These are phyloP conservation scores for Stereocaulon alpinum DNA, from an alignment of 495 filamentous ascomycete species.

Conservation along the genomic window DNA sequence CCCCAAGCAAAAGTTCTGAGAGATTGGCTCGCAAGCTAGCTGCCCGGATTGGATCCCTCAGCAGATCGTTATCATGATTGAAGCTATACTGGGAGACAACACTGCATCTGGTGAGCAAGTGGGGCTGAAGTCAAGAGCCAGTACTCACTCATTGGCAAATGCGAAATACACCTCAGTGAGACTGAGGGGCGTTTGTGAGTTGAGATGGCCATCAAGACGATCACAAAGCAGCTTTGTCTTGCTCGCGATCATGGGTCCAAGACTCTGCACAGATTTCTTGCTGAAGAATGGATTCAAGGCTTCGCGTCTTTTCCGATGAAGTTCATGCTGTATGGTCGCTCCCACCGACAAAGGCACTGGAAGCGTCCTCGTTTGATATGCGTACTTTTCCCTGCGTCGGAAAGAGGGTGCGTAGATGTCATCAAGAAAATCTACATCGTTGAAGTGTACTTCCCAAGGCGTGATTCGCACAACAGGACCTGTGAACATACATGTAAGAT, in stretches of 20 bases:
- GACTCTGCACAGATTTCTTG: conserved; percentile 26
- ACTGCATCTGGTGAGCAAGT: conserved; percentile 26
- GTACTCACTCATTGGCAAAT: conserved; percentile 27
- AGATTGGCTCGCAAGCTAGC: conserved; percentile 29
- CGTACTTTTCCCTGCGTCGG: conserved; percentile 23
- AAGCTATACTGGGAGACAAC: conserved; percentile 33
- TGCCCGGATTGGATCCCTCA: conserved; percentile 26
- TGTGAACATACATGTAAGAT: conserved; percentile 6
- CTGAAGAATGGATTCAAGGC: conserved; percentile 31
- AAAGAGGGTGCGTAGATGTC: conserved; percentile 22
- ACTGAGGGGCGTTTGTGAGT: conserved; percentile 20
- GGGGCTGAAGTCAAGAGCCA: no score
- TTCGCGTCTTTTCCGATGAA: conserved; percentile 30
- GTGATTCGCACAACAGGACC: conserved; percentile 33
- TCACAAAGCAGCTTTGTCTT: conserved; percentile 18
- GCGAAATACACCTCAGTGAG: conserved; percentile 31
- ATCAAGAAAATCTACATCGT: conserved; percentile 28
- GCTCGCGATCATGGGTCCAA: conserved; percentile 23
- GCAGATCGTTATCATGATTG: conserved; percentile 27
- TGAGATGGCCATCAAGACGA: conserved; percentile 20
- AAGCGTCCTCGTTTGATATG: conserved; percentile 18
- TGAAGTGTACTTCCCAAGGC: conserved; percentile 31
- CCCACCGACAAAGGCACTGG: conserved; percentile 20
- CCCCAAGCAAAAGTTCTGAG: conserved; percentile 27
- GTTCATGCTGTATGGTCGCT: conserved; percentile 23